Evolutionary conservation across 768 basidiomycete genomes (phyloP), one percentile per base, ranked within the genome.

Genomic region (Termitomyces sp.): DNA sequence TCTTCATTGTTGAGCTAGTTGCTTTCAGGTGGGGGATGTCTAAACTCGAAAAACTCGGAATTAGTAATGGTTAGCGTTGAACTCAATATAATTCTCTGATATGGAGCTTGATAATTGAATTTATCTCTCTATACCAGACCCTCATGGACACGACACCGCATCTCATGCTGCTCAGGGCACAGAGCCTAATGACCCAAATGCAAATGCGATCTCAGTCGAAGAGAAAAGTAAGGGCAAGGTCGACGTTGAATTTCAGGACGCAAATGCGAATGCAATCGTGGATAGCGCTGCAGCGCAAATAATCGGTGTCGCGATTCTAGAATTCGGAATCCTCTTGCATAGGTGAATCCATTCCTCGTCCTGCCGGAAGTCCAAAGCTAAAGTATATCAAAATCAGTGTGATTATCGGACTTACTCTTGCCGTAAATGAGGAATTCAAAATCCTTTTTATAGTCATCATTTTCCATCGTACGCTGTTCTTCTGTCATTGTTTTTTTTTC

Each of bases 271-370:
- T 24, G 42, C 42, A 10, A 12, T 66, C 2, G 72, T 77, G 45
- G 79, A 85, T 40, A 74, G 75, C n/a, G 73, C 82, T 1, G 57
- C 75, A 7, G 87, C 91, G 2, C 93, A 95, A 68, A 71, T 95
- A 34, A 79, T 97, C 44, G 95, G 94, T 13, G 81, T 99, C 49
- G 91, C 83, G 32, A 95, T 98, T 57, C 78, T 99, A 46, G 96
- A 99, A 68, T 96, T 97, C 64, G 96, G 96, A 64, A 92, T 98
- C 30, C 71, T 93, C 6, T 71, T 98, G 30, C 95, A 95, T 67
- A 91, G 88, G 86, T 83, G 51, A 34, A 40, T 6, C 9, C 33
- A 33, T 40, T 50, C 9, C 43, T 34, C 16, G 51, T 30, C 33
- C 13, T 4, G 56, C 26, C 12, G 7, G 13, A 13, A 13, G 12